phyloP scores from a whole-genome alignment of 371 early-diverging fungal species.

The Syncephalastrum contaminatum region DNA sequence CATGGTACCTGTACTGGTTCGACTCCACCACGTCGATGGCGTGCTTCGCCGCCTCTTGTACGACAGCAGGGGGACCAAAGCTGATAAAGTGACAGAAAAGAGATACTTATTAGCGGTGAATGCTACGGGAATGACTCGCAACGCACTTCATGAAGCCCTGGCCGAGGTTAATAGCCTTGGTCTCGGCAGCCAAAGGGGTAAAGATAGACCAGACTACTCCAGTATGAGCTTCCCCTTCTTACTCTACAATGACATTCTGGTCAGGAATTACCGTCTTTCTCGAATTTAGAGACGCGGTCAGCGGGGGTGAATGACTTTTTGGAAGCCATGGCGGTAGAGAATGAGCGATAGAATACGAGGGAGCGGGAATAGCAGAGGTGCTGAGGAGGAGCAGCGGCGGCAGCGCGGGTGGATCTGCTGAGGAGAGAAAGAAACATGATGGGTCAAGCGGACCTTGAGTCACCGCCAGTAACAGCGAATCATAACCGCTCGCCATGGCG shows the following conservation, averaged over 20 bases:
- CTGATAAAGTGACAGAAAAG: constrained; percentile 28
- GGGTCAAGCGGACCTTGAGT: no score
- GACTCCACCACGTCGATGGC: constrained; percentile 63
- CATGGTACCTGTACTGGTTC: constrained; percentile 78
- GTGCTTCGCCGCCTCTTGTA: constrained; percentile 77
- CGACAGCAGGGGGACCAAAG: constrained; percentile 87
- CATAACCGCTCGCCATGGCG: no score
- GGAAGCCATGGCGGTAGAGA: constrained; percentile 5
- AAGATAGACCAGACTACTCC: constrained; percentile 88
- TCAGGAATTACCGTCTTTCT: constrained; percentile 36
- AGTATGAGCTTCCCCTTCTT: not conserved
- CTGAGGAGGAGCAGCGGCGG: no score
- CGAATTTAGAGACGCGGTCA: constrained; percentile 40
- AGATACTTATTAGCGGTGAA: not conserved
- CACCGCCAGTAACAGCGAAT: no score
- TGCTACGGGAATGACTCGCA: not conserved
- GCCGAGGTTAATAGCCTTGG: constrained; percentile 91
- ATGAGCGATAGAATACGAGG: no score
- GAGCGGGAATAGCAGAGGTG: no score
- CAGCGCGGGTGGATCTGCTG: no score
- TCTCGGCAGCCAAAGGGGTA: constrained; percentile 80
- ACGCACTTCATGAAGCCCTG: constrained; percentile 86
- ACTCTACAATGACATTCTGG: not conserved
- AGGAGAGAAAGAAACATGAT: no score
- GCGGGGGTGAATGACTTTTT: constrained; percentile 29